Evolutionary conservation across 2,329 filamentous ascomycete genomes (phyloP).

Genomic region (Verticillium albo-atrum): DNA sequence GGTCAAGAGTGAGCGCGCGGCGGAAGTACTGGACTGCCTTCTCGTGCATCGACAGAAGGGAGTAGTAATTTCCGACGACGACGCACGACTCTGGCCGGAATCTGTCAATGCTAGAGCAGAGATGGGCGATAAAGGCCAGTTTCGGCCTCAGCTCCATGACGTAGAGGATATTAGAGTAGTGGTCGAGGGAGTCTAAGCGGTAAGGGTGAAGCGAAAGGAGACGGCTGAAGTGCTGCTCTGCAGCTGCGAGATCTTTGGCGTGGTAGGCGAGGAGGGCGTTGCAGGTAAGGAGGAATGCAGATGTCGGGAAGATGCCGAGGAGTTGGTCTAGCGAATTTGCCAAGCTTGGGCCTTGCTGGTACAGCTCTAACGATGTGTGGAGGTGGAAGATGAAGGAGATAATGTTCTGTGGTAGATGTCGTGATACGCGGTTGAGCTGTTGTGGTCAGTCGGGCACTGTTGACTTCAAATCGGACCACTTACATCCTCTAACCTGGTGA

Average conservation of each 20-base stretch:
- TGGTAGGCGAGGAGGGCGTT: conserved; percentile 87
- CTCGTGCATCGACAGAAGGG: conserved; percentile 87
- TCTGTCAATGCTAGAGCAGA: conserved; percentile 88
- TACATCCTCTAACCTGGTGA: conserved; percentile 78
- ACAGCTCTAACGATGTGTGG: conserved; percentile 85
- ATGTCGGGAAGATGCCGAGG: conserved; percentile 78
- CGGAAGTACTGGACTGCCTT: conserved; percentile 98
- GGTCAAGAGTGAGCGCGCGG: conserved; percentile 82
- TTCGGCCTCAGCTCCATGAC: conserved; percentile 86
- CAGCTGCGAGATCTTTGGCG: conserved; percentile 71
- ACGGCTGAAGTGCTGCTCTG: conserved; percentile 68
- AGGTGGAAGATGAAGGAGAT: conserved; percentile 93
- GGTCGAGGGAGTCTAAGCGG: conserved; percentile 83
- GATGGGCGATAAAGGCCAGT: conserved; percentile 84
- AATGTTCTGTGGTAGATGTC: conserved; percentile 80
- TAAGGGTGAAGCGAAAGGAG: conserved; percentile 70
- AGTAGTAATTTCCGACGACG: conserved; percentile 97
- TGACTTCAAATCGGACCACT: conserved; percentile 24
- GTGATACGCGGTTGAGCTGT: conserved; percentile 67
- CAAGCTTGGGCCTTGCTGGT: conserved; percentile 74
- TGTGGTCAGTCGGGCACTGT: neutral
- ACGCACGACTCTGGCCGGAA: conserved; percentile 97
- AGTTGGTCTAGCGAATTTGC: conserved; percentile 74
- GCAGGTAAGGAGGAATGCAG: conserved; percentile 86
- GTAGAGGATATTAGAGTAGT: conserved; percentile 96